Evolutionary conservation across 345 rosid species (phyloP), one percentile per base, ranked within the genome.

Genomic region (Gossypium raimondii): DNA sequence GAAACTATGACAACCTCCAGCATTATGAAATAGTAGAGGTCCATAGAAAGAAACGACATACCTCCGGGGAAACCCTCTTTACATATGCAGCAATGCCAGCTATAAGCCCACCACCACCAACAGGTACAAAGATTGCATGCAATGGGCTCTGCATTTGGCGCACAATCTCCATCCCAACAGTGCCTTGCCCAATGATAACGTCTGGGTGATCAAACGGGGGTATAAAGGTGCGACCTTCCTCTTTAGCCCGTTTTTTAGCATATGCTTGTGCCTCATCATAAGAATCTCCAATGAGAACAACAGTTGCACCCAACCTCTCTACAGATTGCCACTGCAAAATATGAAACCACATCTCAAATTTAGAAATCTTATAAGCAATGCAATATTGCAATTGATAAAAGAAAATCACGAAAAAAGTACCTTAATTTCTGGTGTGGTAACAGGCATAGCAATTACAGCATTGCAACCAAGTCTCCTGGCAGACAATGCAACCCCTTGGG

Each of bases 191-290:
- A 69, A 83, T 81, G 71, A 95, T 95, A 67, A 95, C 80, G 82
- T 95, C 97, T 2, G 98, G 98, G 56, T 95, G 99, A 85, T 95
- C 99, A 86, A 93, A 95, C 47, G 99, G 98, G 44, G 98, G 99
- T 76, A 95, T 70, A 82, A 95, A 95, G 29, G 92, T 87, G 16
- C 90, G 83, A 48, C 82, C 85, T 77, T 95, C 97, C 78, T 89
- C 94, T 72, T 57, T 76, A 74, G 84, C 92, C 74, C 87, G 79
- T 65, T 82, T 85, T 78, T 93, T 95, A 67, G 99, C 98, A 82
- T 87, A 85, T 13, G 93, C 53, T 73, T 93, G 99, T 62, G 99
- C 97, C 76, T 87, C 94, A 77, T 95, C 98, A 76, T 95, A 95
- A 34, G 97, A 85, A 83, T 95, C 99, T 76, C 99, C 98, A 48